A percentile compares a stretch with the other conserved stretches of the same genome.
These are phyloP conservation scores for Euphorbia pulcherrima DNA, from an alignment of 345 rosid species.

Conservation along the genomic window DNA sequence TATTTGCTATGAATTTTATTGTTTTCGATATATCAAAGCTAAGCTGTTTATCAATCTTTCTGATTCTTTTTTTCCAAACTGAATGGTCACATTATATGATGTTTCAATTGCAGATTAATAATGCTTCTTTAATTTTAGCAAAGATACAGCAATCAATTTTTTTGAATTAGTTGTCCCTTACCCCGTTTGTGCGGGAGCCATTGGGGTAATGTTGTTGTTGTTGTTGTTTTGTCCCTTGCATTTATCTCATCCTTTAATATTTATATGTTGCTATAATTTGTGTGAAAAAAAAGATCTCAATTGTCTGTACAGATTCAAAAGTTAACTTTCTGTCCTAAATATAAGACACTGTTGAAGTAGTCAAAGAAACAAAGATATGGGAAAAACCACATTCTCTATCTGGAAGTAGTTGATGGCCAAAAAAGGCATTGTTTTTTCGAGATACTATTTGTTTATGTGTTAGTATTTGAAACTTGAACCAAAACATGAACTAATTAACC, in stretches of 20 bases:
- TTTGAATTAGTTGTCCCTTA: not conserved
- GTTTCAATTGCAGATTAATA: not conserved
- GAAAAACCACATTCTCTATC: not conserved
- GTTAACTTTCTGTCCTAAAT: not conserved
- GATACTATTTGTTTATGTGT: not conserved
- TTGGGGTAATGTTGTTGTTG: no score
- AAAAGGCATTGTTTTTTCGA: not conserved
- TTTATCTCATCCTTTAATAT: no score
- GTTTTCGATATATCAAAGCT: not conserved
- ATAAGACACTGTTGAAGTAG: constrained; percentile 1
- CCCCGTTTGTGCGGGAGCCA: no score
- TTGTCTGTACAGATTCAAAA: not conserved
- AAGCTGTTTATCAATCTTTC: not conserved
- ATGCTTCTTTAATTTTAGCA: not conserved
- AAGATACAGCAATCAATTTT: no score
- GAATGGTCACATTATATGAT: not conserved
- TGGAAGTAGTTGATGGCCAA: not conserved
- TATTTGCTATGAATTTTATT: not conserved
- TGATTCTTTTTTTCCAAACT: no score
- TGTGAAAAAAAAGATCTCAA: not conserved
- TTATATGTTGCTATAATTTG: not conserved
- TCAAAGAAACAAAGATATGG: no score
- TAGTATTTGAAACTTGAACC: not conserved
- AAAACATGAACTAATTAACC: not conserved
- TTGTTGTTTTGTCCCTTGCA: no score